phyloP scores from a whole-genome alignment of 116 monocot genomes.

The Papilionanthe hybrid region DNA sequence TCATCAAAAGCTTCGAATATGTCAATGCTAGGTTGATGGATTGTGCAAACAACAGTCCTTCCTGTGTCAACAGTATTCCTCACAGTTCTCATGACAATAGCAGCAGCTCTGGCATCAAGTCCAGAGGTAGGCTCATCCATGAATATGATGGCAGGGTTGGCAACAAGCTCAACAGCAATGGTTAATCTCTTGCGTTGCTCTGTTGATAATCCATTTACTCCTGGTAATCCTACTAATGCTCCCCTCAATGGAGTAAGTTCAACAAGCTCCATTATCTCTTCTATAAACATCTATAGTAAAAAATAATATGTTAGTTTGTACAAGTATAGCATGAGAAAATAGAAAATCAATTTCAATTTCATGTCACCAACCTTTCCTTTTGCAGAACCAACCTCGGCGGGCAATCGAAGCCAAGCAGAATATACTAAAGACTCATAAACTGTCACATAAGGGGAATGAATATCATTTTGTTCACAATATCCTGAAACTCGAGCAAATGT shows the following conservation, averaged over 20 bases:
- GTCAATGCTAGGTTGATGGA: conserved; percentile 59
- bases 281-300: conserved; percentile 37
- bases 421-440: conserved; percentile 50
- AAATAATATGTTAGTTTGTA: not conserved
- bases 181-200: conserved; percentile 63
- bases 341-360: not conserved
- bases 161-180: conserved; percentile 63
- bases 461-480: conserved; percentile 38
- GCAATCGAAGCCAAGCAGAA: conserved; percentile 59
- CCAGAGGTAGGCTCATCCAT: conserved; percentile 76
- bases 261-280: conserved; percentile 62
- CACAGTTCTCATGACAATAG: conserved; percentile 54
- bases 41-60: conserved; percentile 48
- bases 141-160: conserved; percentile 66
- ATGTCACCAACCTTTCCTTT: conserved; percentile 35
- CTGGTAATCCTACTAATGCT: conserved; percentile 56
- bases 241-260: conserved; percentile 43
- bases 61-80: conserved; percentile 57
- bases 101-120: conserved; percentile 60
- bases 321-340: not conserved
- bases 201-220: conserved; percentile 59
- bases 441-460: conserved; percentile 61
- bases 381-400: conserved; percentile 23
- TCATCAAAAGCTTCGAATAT: conserved; percentile 63
- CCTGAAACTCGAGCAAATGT: conserved; percentile 66